A percentile compares a stretch with the other conserved stretches of the same genome.
Conservation (phyloP, 331 rosid genomes). For the Quercus phellos region DNA sequence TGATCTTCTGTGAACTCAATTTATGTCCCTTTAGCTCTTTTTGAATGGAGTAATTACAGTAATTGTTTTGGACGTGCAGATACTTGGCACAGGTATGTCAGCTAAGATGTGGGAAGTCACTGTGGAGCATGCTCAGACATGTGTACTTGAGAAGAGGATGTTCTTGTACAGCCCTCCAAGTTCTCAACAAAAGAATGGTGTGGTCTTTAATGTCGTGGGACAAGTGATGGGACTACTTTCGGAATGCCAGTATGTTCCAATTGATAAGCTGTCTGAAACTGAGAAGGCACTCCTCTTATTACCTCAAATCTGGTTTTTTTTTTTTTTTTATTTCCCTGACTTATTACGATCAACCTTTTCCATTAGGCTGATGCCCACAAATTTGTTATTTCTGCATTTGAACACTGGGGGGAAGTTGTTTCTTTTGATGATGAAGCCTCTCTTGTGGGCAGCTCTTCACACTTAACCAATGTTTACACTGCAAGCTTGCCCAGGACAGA, state of each 20-base stretch:
- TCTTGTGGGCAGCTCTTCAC: constrained; percentile 43
- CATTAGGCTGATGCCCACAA: constrained; percentile 73
- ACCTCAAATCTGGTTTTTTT: constrained; percentile 9
- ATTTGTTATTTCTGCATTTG: constrained; percentile 52
- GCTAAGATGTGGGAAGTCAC: constrained; percentile 97
- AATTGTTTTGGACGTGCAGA: constrained; percentile 43
- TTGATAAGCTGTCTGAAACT: constrained; percentile 70
- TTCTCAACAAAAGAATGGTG: constrained; percentile 55
- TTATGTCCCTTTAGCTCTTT: background rate
- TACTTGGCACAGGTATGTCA: constrained; percentile 95
- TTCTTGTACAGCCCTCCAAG: constrained; percentile 39
- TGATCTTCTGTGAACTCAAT: background rate
- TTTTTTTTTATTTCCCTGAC: constrained; percentile 6
- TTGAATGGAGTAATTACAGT: background rate
- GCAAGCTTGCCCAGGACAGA: constrained; percentile 52
- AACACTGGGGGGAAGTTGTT: constrained; percentile 43
- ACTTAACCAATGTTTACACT: constrained; percentile 36
- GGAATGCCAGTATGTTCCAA: constrained; percentile 56
- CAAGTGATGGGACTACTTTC: constrained; percentile 69
- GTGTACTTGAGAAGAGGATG: constrained; percentile 49
- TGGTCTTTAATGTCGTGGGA: constrained; percentile 76
- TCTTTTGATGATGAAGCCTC: constrained; percentile 59
- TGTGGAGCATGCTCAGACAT: constrained; percentile 89
- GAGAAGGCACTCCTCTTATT: constrained; percentile 63
- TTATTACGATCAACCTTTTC: constrained; percentile 15